Evolutionary conservation across 768 basidiomycete genomes (phyloP).

Genomic region (Cantharellus cinnabarinus): DNA sequence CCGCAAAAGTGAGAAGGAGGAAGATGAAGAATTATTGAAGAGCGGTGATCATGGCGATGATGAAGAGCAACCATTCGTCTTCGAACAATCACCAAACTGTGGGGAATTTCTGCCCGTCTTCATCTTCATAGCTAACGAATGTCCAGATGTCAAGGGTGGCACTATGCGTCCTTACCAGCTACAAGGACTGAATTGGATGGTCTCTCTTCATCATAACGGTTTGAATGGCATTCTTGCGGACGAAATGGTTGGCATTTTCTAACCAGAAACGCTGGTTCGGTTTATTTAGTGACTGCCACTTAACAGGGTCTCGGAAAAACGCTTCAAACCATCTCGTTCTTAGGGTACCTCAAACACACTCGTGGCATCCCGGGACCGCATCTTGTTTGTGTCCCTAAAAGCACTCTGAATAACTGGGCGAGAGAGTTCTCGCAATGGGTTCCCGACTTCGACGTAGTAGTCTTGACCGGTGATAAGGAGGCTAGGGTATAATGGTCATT

Average conservation of each 20-base stretch:
- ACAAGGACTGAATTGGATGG: slow-evolving; percentile 95
- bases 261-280: slow-evolving; percentile 1
- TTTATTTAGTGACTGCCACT: background rate
- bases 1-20: slow-evolving; percentile 93
- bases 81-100: slow-evolving; percentile 89
- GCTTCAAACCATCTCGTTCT: slow-evolving; percentile 91
- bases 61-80: slow-evolving; percentile 83
- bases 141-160: slow-evolving; percentile 60
- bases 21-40: slow-evolving; percentile 86
- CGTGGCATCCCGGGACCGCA: slow-evolving; percentile 61
- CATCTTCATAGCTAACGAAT: background rate
- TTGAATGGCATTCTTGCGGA: slow-evolving; percentile 94
- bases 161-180: slow-evolving; percentile 86
- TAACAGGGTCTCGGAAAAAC: slow-evolving; percentile 89
- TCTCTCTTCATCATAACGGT: slow-evolving; percentile 86
- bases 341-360: slow-evolving; percentile 82
- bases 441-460: slow-evolving; percentile 61
- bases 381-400: slow-evolving; percentile 95
- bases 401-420: slow-evolving; percentile 90
- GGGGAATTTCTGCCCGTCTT: slow-evolving; percentile 9
- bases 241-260: slow-evolving; percentile 51
- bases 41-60: slow-evolving; percentile 62
- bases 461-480: slow-evolving; percentile 74
- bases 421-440: slow-evolving; percentile 88
- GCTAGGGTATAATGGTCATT: slow-evolving; percentile 33